Percentiles rank a stretch among this genome's conserved stretches.
Conservation (phyloP, 257 asterid species). For the Plantago elongata region DNA sequence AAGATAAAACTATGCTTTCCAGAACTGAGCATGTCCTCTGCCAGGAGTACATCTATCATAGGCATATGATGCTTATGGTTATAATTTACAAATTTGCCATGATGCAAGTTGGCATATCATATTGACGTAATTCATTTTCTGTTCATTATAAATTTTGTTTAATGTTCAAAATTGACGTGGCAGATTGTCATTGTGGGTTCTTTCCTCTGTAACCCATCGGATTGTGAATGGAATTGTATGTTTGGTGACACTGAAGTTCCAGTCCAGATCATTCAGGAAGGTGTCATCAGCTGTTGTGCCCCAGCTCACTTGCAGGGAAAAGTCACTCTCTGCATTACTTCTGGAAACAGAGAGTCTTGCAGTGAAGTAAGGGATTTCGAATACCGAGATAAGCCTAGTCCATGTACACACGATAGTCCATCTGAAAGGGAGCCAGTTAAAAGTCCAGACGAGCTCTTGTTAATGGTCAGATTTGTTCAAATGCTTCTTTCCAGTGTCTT, state of each 20-base stretch:
- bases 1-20: background rate
- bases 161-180: slow-evolving; percentile 22
- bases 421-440: slow-evolving; percentile 40
- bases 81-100: background rate
- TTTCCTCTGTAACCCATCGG: slow-evolving; percentile 68
- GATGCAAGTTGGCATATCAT: background rate
- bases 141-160: background rate
- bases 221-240: slow-evolving; percentile 81
- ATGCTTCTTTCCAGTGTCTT: slow-evolving; percentile 57
- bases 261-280: slow-evolving; percentile 72
- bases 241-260: slow-evolving; percentile 91
- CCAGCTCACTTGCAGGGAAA: slow-evolving; percentile 72
- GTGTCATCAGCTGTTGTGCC: slow-evolving; percentile 74
- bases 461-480: slow-evolving; percentile 71
- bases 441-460: slow-evolving; percentile 63
- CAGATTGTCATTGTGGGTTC: slow-evolving; percentile 85
- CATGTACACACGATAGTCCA: slow-evolving; percentile 27
- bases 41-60: background rate
- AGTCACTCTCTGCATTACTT: slow-evolving; percentile 67
- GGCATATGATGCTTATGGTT: background rate
- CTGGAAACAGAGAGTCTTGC: slow-evolving; percentile 73
- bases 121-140: background rate
- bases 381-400: slow-evolving; percentile 49
- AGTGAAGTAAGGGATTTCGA: slow-evolving; percentile 87
- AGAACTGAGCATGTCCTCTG: background rate